Base-by-base conservation (phyloP, 768 basidiomycete species). In the Calocera cornea region DNA sequence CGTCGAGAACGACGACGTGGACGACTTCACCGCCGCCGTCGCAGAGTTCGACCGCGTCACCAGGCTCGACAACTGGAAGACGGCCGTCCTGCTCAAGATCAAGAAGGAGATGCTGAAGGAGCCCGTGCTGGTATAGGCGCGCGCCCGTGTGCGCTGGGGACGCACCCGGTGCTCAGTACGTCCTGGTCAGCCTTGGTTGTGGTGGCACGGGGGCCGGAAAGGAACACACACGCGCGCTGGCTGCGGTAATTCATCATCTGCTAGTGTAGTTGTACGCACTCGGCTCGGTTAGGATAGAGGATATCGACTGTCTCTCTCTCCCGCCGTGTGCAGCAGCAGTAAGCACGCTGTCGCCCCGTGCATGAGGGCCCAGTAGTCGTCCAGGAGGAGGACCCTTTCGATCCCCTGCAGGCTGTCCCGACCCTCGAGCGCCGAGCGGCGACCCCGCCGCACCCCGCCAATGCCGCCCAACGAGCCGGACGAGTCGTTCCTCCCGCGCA, bases 41-140 rank as follows among this genome's bases (percentile, higher is more conserved):
- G 86, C 85, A 47, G 92, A 95, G 75, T 98, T 85, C 75, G 94
- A 98, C 76, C 87, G 93, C 74, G 84, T 97, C 69, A 89, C 86
- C 41, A 93, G 91, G 78, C 78, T 99, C 74, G 95, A 98, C 76
- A 89, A 89, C 76, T 97, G 93, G 94, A 98, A 97, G 83, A 98
- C 95, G 54, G 81, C 76, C 33, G 87, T 99, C 64, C 76, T 99
- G 74, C 79, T 98, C 73, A 90, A 88, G 79, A 87, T 97, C 77
- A 98, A 98, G 83, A 85, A 84, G 75, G 80, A 80, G 24, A 84
- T 94, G 63, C 82, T 88, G 67, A 83, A 84, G 65, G 86, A 86
- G 69, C 82, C 75, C 10, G 74, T 72, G 2, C 73, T 80, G 71
- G 77, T 78, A 24, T 80, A 76, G 64, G n/a, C n/a, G n/a, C n/a